Evolutionary conservation across 352 stramenopile genomes (phyloP).

Genomic region (Globisporangium nodosum): DNA sequence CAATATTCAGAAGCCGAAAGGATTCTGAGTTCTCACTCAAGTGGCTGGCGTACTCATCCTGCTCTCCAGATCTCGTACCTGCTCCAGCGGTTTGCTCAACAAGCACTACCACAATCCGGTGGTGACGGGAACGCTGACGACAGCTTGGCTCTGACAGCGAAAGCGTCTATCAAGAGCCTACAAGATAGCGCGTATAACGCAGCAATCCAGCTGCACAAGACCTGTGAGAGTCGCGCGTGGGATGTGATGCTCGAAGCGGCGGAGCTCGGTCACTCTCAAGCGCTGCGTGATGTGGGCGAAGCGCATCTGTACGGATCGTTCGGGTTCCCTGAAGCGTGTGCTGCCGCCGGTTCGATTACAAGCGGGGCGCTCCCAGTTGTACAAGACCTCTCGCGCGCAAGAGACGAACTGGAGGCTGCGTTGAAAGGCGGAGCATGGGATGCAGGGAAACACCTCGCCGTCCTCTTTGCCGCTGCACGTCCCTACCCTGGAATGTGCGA

Average conservation of each 20-base stretch:
- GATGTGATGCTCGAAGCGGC: constrained; percentile 30
- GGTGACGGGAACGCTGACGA: background rate
- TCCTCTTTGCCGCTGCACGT: constrained; percentile 8
- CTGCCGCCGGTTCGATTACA: background rate
- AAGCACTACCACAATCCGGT: background rate
- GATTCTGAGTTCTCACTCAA: background rate
- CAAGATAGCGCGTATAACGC: constrained; percentile 11
- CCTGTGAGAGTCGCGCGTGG: constrained; percentile 21
- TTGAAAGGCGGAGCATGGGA: constrained; percentile 13
- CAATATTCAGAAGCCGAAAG: background rate
- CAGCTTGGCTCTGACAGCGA: background rate
- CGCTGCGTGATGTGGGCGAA: constrained; percentile 24
- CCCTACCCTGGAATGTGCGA: background rate
- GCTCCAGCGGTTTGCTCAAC: constrained; percentile 15
- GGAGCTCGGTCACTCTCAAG: constrained; percentile 22
- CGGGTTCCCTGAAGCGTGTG: constrained; percentile 14
- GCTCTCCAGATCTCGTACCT: constrained; percentile 35
- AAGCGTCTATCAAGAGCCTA: constrained; percentile 3
- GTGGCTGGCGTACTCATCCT: too few relatives aligned
- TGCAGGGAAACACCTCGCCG: constrained; percentile 23
- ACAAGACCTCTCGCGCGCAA: constrained; percentile 20
- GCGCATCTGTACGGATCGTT: constrained; percentile 33
- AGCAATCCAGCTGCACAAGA: constrained; percentile 2
- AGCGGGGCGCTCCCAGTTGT: background rate
- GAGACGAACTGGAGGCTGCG: constrained; percentile 16